Percentiles rank a stretch among this genome's conserved stretches.
These are phyloP conservation scores for Lavandula angustifolia DNA, from an alignment of 257 asterid species.

Conservation along the genomic window DNA sequence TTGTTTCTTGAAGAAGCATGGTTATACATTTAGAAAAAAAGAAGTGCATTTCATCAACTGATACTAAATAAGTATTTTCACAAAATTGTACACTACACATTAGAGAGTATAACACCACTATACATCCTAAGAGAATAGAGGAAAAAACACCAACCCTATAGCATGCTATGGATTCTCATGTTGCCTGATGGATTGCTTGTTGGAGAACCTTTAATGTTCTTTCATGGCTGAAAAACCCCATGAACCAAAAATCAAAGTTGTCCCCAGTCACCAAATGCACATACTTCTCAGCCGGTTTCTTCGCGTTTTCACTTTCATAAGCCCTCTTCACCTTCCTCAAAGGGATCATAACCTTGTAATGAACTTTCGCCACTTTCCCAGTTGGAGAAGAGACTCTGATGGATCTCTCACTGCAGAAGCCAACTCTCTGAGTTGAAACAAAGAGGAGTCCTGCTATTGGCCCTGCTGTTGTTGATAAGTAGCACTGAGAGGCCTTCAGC, in stretches of 20 bases:
- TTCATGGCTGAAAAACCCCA: constrained; percentile 50
- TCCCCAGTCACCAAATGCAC: constrained; percentile 47
- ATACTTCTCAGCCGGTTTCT: constrained; percentile 46
- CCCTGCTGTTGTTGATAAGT: constrained; percentile 45
- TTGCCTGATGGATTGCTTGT: constrained; percentile 34
- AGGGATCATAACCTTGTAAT: constrained; percentile 47
- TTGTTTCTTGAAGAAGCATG: not conserved
- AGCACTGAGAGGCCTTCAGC: constrained; percentile 44
- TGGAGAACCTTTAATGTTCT: constrained; percentile 38
- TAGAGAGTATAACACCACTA: constrained; percentile 21
- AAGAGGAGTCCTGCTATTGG: constrained; percentile 46
- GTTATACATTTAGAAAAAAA: not conserved
- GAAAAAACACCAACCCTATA: constrained; percentile 18
- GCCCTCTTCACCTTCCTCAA: constrained; percentile 38
- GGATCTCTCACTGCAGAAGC: constrained; percentile 47
- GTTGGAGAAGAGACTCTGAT: constrained; percentile 39
- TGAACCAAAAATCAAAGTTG: constrained; percentile 53
- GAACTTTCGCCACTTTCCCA: constrained; percentile 35
- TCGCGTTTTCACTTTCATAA: constrained; percentile 35
- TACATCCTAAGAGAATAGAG: constrained; percentile 23
- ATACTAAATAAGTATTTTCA: constrained; percentile 15
- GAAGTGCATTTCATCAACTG: constrained; percentile 23
- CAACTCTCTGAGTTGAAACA: constrained; percentile 37
- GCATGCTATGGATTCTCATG: constrained; percentile 27
- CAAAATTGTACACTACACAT: constrained; percentile 30